phyloP scores from a whole-genome alignment of 495 filamentous ascomycete species.

The Penicillium pancosmium region DNA sequence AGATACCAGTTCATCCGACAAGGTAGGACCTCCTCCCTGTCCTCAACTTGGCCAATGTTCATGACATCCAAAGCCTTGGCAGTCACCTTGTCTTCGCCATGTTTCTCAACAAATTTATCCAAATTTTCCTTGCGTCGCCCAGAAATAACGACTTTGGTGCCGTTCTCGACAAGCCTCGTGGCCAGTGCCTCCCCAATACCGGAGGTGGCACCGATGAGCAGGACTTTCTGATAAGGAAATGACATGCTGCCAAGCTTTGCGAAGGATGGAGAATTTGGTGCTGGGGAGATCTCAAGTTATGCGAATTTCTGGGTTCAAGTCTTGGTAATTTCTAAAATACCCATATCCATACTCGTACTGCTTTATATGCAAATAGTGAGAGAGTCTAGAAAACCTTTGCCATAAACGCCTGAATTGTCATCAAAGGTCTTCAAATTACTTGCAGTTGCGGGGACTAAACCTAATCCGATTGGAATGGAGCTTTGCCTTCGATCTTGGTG shows the following conservation, averaged over 20 bases:
- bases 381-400: too few species aligned
- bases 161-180: slow-evolving; percentile 61
- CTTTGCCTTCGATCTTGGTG: neutral
- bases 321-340: too few species aligned
- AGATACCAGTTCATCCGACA: too few species aligned
- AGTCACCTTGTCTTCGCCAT: slow-evolving; percentile 57
- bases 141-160: slow-evolving; percentile 61
- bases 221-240: slow-evolving; percentile 63
- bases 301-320: too few species aligned
- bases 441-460: neutral
- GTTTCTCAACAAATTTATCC: slow-evolving; percentile 59
- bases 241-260: slow-evolving; percentile 18
- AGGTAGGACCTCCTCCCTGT: too few species aligned
- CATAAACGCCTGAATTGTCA: neutral
- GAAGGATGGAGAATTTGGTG: neutral
- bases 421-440: slow-evolving; percentile 41
- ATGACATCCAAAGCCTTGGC: slow-evolving; percentile 65
- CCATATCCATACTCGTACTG: too few species aligned
- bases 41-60: slow-evolving; percentile 48
- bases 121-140: slow-evolving; percentile 69
- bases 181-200: slow-evolving; percentile 72
- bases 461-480: neutral
- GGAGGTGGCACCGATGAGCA: slow-evolving; percentile 71
- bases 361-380: too few species aligned
- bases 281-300: too few species aligned